Evolutionary conservation across 768 basidiomycete genomes (phyloP).

Genomic region (Auricularia sp.): DNA sequence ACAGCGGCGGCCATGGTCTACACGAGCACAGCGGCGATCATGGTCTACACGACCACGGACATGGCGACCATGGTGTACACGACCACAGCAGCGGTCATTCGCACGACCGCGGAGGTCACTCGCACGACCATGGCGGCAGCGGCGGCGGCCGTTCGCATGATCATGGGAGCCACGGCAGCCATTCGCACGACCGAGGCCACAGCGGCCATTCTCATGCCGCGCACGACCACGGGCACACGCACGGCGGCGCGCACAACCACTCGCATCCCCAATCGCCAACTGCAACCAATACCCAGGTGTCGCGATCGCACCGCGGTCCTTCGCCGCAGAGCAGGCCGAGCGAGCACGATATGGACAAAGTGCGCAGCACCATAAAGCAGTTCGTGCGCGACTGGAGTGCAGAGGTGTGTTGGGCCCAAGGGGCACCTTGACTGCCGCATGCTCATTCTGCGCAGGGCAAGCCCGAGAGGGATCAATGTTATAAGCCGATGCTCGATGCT

Average conservation of each 20-base stretch:
- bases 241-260: conserved; percentile 15
- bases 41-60: conserved; percentile 13
- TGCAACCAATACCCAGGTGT: background rate
- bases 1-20: conserved; percentile 15
- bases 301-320: background rate
- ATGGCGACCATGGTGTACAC: too few relatives aligned
- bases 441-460: conserved; percentile 42
- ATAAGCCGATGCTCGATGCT: conserved; percentile 72
- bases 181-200: conserved; percentile 11
- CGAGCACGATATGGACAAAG: conserved; percentile 80
- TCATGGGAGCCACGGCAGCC: conserved; percentile 3
- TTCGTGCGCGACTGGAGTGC: conserved; percentile 90
- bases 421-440: background rate
- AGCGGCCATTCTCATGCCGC: conserved; percentile 20
- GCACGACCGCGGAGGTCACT: too few relatives aligned
- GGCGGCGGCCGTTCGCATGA: background rate
- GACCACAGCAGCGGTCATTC: too few relatives aligned
- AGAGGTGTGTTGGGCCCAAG: conserved; percentile 40
- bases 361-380: conserved; percentile 86
- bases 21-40: too few relatives aligned
- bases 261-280: conserved; percentile 13
- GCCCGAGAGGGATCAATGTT: conserved; percentile 67
- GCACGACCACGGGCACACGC: conserved; percentile 24
- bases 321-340: conserved; percentile 38
- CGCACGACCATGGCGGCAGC: too few relatives aligned